Evolutionary conservation across 169 alveolate species (phyloP), one percentile per base, ranked within the genome.

Genomic region (Eimeria maxima): DNA sequence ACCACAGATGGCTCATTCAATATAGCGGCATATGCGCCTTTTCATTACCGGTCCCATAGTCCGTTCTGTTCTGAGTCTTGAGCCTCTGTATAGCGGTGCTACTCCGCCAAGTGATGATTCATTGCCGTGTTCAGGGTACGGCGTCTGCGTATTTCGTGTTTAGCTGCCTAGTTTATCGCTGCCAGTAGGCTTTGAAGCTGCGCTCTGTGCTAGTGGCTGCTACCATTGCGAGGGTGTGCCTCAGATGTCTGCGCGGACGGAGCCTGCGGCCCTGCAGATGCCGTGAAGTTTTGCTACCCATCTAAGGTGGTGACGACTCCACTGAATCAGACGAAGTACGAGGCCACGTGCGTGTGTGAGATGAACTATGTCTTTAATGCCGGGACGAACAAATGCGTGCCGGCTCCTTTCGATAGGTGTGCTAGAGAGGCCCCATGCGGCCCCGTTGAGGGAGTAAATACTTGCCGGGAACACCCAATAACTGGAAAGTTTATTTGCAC

Each of bases 281-380:
- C 93, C 20, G 93, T 87, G 57, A 87, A 87, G 65, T 87, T 87
- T n/a, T 87, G 93, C 83, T 87, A 63, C 65, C 93, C 93, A 44
- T 87, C 93, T 4, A 87, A 63, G 81, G 83, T 63, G 42, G 57
- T 63, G 83, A 87, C 93, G 60, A 87, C 47, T 27, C 93, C 93
- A 20, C 20, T 50, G 45, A 18, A 29, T 24, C 81, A 60, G 83
- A 42, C 93, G 22, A 87, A 87, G 22, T 87, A 57, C 83, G 93
- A 33, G n/a, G 93, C 93, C 38, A 87, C 93, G 1, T 87, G 93
- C 29, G 50, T 87, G 63, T 87, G 93, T 63, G 81, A 69, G 45
- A 14, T 18, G 50, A 63, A 63, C 50, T 87, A 60, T 45, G 53
- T 24, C 81, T 71, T 87, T 24, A 24, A 87, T 63, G 57, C 57